A percentile compares a stretch with the other conserved stretches of the same genome.
Conservation (phyloP, 768 basidiomycete species). For the Kwoniella sp. region DNA sequence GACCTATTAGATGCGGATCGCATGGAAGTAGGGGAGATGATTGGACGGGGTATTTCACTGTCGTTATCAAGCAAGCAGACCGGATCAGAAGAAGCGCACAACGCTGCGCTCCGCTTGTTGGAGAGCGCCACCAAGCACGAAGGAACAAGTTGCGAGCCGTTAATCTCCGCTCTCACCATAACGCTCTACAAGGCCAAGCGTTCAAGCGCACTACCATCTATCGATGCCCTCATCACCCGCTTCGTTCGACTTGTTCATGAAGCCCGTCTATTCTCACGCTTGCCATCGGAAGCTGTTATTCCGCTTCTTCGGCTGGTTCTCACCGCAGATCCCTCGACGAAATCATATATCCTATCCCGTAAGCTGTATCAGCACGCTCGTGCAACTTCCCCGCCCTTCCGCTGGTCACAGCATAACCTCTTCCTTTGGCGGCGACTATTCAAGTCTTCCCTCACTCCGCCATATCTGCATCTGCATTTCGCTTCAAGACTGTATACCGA, state of each 20-base stretch:
- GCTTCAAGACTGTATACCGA: conserved; percentile 38
- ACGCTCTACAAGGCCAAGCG: conserved; percentile 15
- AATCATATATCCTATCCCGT: conserved; percentile 23
- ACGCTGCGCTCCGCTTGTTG: conserved; percentile 3
- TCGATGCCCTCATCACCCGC: conserved; percentile 6
- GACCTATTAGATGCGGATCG: not conserved
- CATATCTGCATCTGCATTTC: conserved; percentile 27
- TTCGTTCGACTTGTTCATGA: conserved; percentile 4
- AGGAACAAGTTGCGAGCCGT: conserved; percentile 20
- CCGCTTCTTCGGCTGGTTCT: conserved; percentile 1
- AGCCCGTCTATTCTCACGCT: not conserved
- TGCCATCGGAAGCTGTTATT: conserved; percentile 5
- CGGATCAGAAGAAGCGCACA: not conserved
- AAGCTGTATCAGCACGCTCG: conserved; percentile 20
- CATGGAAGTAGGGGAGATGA: not conserved
- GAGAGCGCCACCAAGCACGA: conserved; percentile 16
- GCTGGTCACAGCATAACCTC: conserved; percentile 16
- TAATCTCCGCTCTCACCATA: conserved; percentile 18
- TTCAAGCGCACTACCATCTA: not conserved
- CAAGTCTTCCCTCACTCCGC: conserved; percentile 8
- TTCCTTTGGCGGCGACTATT: conserved; percentile 19
- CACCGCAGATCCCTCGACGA: not conserved
- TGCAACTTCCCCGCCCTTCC: conserved; percentile 5
- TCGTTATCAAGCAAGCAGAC: not conserved
- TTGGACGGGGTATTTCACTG: conserved; percentile 3